These are phyloP conservation scores for Chenopodium quinoa DNA, from an alignment of 148 eudicot species.

Conservation along the genomic window DNA sequence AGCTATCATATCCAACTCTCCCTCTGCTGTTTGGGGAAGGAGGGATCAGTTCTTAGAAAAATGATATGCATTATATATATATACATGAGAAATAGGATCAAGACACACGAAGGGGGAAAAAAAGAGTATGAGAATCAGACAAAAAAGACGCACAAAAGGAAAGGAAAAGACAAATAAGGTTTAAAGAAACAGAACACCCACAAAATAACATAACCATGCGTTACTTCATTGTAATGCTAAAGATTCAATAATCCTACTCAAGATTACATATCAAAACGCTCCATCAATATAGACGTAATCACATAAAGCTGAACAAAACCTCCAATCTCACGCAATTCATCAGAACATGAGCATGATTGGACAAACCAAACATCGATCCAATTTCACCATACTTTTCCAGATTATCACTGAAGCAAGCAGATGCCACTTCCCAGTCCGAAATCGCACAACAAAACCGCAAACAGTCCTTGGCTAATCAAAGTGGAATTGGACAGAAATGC, in stretches of 20 bases:
- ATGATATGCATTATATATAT: too few species aligned
- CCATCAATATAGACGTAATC: neutral
- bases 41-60: too few species aligned
- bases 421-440: neutral
- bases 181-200: neutral
- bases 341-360: neutral
- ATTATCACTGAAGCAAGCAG: neutral
- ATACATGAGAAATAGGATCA: too few species aligned
- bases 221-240: neutral
- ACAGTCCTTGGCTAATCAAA: neutral
- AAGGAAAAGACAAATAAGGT: neutral
- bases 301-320: too few species aligned
- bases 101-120: neutral
- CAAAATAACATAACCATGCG: neutral
- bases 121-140: neutral
- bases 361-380: neutral
- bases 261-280: neutral
- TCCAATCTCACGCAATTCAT: too few species aligned
- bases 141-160: neutral
- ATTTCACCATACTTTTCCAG: neutral
- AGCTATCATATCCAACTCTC: neutral
- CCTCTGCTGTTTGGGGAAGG: neutral
- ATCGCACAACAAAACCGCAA: neutral
- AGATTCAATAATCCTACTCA: neutral
- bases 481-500: neutral